Evolutionary conservation across 768 basidiomycete genomes (phyloP).

Genomic region (Mycena vulgaris): DNA sequence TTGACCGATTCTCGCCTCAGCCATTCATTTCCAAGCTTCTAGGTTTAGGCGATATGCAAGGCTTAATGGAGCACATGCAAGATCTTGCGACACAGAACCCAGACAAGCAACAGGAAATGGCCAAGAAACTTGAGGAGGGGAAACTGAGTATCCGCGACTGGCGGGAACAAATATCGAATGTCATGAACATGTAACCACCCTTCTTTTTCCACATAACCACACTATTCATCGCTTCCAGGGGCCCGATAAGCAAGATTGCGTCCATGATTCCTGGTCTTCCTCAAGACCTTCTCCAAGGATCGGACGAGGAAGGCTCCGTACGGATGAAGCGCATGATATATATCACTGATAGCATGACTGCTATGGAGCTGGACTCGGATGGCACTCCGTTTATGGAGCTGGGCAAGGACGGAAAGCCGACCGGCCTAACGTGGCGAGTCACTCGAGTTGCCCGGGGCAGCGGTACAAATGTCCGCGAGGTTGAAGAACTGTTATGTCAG

Average conservation of each 20-base stretch:
- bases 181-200: conserved; percentile 94
- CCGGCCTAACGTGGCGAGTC: conserved; percentile 92
- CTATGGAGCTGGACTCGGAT: conserved; percentile 94
- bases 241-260: conserved; percentile 98
- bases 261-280: conserved; percentile 99
- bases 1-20: conserved; percentile 95
- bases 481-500: conserved; percentile 97
- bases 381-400: conserved; percentile 91
- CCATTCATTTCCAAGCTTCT: conserved; percentile 98
- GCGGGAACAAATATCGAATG: conserved; percentile 96
- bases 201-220: conserved; percentile 15
- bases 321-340: conserved; percentile 99
- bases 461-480: conserved; percentile 95
- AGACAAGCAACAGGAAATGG: conserved; percentile 98
- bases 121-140: conserved; percentile 97
- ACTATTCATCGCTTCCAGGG: conserved; percentile 68
- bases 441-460: conserved; percentile 92
- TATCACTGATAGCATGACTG: conserved; percentile 98
- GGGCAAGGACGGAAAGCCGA: conserved; percentile 87
- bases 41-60: conserved; percentile 96
- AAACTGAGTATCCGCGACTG: conserved; percentile 97
- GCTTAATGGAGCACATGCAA: conserved; percentile 98
- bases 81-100: conserved; percentile 94
- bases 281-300: conserved; percentile 90
- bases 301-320: conserved; percentile 91